Conservation (phyloP, 2,329 filamentous ascomycete genomes). For the Penicillium sp. region DNA sequence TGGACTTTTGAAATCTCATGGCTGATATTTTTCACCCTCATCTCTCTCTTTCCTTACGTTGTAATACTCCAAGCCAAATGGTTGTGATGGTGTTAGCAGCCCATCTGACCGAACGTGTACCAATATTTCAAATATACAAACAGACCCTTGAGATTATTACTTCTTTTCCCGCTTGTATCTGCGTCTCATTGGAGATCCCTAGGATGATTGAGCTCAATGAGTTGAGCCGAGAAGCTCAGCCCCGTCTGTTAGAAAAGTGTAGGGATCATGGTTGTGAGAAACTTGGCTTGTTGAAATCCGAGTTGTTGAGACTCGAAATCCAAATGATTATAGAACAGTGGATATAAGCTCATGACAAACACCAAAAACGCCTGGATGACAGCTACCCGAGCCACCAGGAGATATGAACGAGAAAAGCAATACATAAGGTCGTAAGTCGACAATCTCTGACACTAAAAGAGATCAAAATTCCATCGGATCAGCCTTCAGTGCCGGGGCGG, state of each 20-base stretch:
- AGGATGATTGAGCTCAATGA: too few species aligned
- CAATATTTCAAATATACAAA: constrained; percentile 7
- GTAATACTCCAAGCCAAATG: constrained; percentile 3
- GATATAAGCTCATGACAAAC: not conserved
- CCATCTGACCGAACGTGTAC: constrained; percentile 1
- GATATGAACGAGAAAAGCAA: constrained; percentile 3
- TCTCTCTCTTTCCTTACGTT: not conserved
- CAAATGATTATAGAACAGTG: not conserved
- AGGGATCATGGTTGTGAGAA: not conserved
- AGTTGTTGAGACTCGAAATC: not conserved
- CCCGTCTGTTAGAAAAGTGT: too few species aligned
- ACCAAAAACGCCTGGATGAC: constrained; percentile 8
- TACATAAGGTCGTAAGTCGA: constrained; percentile 20
- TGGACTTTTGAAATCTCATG: not conserved
- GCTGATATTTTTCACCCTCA: not conserved
- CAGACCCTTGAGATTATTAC: not conserved
- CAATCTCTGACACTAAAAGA: not conserved
- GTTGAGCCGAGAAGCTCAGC: too few species aligned
- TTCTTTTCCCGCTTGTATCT: too few species aligned
- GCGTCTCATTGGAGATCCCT: too few species aligned
- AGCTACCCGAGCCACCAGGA: not conserved
- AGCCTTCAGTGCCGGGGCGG: constrained; percentile 35
- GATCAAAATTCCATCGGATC: constrained; percentile 63
- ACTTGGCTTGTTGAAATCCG: not conserved
- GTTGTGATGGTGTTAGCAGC: not conserved